Conservation (phyloP, 2,329 filamentous ascomycete genomes). For the Xylaria polymorpha region DNA sequence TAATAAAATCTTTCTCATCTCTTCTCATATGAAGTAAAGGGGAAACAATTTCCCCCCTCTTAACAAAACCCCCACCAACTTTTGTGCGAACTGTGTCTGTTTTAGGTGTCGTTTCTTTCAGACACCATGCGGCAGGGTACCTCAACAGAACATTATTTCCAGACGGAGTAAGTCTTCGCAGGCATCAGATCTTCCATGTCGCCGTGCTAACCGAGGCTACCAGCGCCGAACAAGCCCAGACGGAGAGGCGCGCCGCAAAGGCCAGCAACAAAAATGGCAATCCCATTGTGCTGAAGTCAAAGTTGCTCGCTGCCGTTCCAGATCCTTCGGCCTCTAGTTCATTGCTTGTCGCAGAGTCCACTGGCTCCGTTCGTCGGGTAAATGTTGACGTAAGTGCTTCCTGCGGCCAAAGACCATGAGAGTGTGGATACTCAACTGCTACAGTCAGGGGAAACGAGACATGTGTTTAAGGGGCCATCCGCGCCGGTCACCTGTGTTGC, state of each 20-base stretch:
- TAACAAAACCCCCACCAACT: not conserved
- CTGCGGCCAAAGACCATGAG: not conserved
- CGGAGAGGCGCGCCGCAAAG: slow-evolving; percentile 74
- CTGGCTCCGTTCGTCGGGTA: slow-evolving; percentile 80
- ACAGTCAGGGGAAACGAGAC: slow-evolving; percentile 57
- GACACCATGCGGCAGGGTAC: slow-evolving; percentile 68
- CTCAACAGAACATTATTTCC: slow-evolving; percentile 87
- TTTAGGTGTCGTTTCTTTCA: not conserved
- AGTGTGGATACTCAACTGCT: slow-evolving; percentile 28
- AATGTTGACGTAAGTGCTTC: slow-evolving; percentile 72
- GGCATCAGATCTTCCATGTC: not conserved
- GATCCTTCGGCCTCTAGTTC: slow-evolving; percentile 72
- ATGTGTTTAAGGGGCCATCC: slow-evolving; percentile 76
- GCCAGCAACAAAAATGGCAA: slow-evolving; percentile 81
- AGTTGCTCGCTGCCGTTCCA: slow-evolving; percentile 79
- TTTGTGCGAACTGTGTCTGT: not conserved
- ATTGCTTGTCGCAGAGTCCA: slow-evolving; percentile 87
- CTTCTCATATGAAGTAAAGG: not conserved
- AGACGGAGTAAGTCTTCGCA: slow-evolving; percentile 77
- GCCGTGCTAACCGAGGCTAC: slow-evolving; percentile 54
- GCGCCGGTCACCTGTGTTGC: slow-evolving; percentile 84
- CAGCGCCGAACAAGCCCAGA: slow-evolving; percentile 62
- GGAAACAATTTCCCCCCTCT: not conserved
- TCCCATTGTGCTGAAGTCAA: slow-evolving; percentile 84
- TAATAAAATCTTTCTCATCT: not conserved